Conservation (phyloP, 1,284 basidiomycete species). For the Ganoderma resinaceum region DNA sequence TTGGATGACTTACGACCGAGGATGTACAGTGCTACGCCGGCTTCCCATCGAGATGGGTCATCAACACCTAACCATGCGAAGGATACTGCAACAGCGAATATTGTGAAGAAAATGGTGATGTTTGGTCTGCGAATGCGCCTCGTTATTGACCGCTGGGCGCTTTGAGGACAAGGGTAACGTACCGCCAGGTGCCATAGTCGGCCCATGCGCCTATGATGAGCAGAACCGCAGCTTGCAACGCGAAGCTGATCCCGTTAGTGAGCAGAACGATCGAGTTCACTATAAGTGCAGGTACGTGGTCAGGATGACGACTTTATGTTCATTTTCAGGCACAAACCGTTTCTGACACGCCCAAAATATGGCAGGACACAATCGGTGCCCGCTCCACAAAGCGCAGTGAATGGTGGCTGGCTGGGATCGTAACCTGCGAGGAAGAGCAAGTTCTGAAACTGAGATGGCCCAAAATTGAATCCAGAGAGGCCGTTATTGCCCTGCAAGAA, state of each 20-base stretch:
- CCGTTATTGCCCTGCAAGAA: constrained; percentile 69
- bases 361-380: constrained; percentile 67
- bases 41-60: constrained; percentile 71
- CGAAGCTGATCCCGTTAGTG: constrained; percentile 80
- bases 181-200: constrained; percentile 82
- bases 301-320: background rate
- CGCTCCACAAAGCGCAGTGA: constrained; percentile 55
- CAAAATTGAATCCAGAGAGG: constrained; percentile 77
- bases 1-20: constrained; percentile 65
- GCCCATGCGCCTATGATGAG: constrained; percentile 77
- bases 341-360: constrained; percentile 67
- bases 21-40: constrained; percentile 75
- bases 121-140: constrained; percentile 57
- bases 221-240: constrained; percentile 71
- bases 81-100: constrained; percentile 71
- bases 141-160: background rate
- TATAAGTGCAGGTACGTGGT: constrained; percentile 34
- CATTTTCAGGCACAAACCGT: constrained; percentile 51
- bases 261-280: constrained; percentile 82
- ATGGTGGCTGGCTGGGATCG: constrained; percentile 65
- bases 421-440: constrained; percentile 75
- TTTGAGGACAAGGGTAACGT: constrained; percentile 5
- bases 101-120: constrained; percentile 80
- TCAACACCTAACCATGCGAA: constrained; percentile 82
- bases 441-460: constrained; percentile 80